Evolutionary conservation across 163 green algal species (phyloP).

Genomic region (Coccomyxa subellipsoidea): DNA sequence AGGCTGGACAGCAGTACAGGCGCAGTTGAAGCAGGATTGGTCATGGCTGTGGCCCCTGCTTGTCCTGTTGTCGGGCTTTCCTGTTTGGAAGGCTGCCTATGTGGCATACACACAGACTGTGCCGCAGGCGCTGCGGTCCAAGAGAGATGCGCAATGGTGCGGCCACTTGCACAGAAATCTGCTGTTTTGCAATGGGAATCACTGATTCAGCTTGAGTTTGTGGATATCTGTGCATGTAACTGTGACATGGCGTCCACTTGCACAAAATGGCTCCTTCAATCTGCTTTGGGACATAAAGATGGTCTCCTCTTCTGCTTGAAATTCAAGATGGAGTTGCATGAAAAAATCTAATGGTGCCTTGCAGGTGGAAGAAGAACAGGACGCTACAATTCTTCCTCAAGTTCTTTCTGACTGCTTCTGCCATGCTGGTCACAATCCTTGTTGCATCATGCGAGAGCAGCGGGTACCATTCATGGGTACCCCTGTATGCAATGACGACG

Average conservation of each 20-base stretch:
- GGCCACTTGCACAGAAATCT: background rate
- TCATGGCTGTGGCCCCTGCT: background rate
- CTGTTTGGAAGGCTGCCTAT: background rate
- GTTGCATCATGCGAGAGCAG: background rate
- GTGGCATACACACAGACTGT: background rate
- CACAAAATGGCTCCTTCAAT: too few relatives aligned
- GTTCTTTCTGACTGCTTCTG: background rate
- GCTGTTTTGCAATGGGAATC: too few relatives aligned
- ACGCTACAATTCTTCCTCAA: conserved; percentile 19
- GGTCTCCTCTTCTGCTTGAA: too few relatives aligned
- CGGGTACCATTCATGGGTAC: background rate
- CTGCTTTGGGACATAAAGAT: too few relatives aligned
- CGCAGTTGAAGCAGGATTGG: background rate
- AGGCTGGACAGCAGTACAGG: background rate
- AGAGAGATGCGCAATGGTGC: background rate
- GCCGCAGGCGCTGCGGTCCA: background rate
- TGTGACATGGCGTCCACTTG: too few relatives aligned
- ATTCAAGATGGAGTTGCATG: too few relatives aligned
- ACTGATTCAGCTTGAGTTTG: too few relatives aligned
- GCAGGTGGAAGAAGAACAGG: conserved; percentile 7
- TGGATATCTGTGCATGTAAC: too few relatives aligned
- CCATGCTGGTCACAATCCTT: background rate
- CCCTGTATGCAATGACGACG: background rate
- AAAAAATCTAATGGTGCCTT: too few relatives aligned
- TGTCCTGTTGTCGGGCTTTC: background rate